phyloP scores from a whole-genome alignment of 805 yeast species.

The Osmozyma mogii region DNA sequence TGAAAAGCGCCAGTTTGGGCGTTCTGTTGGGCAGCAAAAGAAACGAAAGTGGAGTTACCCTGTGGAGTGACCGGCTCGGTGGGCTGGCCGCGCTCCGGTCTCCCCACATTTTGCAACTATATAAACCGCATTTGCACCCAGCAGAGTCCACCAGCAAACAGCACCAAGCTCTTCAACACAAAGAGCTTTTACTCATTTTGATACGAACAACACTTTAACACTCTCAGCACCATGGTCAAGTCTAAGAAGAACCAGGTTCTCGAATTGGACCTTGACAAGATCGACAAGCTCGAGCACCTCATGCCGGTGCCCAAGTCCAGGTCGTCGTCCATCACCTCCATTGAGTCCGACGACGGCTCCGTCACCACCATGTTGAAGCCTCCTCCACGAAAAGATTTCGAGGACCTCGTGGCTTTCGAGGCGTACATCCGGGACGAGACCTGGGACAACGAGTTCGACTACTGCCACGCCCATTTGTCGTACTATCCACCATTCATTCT shows the following conservation, averaged over 20 bases:
- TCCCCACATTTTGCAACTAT: too few relatives aligned
- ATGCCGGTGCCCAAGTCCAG: constrained; percentile 32
- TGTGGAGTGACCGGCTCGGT: constrained; percentile 50
- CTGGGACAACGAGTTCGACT: constrained; percentile 68
- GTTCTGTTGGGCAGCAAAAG: too few relatives aligned
- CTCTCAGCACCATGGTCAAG: constrained; percentile 13
- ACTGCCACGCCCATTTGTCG: constrained; percentile 55
- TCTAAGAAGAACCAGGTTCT: constrained; percentile 18
- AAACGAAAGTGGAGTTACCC: too few relatives aligned
- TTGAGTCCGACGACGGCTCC: constrained; percentile 20
- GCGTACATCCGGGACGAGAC: constrained; percentile 61
- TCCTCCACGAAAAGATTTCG: constrained; percentile 46
- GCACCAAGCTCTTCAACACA: neutral
- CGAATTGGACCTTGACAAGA: constrained; percentile 28
- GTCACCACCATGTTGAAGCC: constrained; percentile 23
- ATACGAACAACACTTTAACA: neutral
- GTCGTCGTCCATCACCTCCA: constrained; percentile 35
- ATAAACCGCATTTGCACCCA: constrained; percentile 3
- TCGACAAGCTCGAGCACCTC: constrained; percentile 31
- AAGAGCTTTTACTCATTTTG: neutral
- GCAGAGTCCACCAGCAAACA: neutral
- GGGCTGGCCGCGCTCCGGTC: too few relatives aligned
- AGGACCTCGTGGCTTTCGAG: constrained; percentile 55
- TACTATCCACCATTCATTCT: constrained; percentile 71
- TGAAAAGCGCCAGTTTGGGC: too few relatives aligned